These are phyloP conservation scores for Colletotrichum eleusines DNA, from an alignment of 2,329 filamentous ascomycete genomes.

Conservation along the genomic window DNA sequence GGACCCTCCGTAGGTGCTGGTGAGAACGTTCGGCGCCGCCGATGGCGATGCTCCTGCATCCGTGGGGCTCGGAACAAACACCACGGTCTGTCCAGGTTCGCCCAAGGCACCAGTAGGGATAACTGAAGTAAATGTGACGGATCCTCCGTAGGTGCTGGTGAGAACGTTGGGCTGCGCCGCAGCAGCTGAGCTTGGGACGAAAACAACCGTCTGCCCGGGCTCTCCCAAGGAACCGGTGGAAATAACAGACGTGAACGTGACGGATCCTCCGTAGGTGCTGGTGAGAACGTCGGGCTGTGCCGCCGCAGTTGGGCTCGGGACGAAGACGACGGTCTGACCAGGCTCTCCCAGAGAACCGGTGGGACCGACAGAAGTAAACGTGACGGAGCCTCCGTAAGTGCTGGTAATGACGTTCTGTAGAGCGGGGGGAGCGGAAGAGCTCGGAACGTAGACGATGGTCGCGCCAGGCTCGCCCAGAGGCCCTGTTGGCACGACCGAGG, in stretches of 20 bases:
- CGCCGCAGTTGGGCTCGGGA: not conserved
- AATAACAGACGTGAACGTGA: conserved; percentile 7
- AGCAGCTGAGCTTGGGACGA: not conserved
- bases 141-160: conserved; percentile 17
- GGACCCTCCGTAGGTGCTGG: conserved; percentile 28
- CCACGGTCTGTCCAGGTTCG: not conserved
- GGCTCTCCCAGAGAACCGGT: conserved; percentile 5
- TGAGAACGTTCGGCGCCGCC: conserved; percentile 1
- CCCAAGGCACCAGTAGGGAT: not conserved
- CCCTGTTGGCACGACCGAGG: conserved; percentile 1
- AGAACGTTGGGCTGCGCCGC: not conserved
- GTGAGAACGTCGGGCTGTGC: conserved; percentile 8
- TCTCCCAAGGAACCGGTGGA: not conserved
- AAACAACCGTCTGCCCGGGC: conserved; percentile 8
- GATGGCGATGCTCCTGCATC: not conserved
- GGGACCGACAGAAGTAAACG: conserved; percentile 4
- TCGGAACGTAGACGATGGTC: conserved; percentile 13
- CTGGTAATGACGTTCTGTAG: conserved; percentile 17
- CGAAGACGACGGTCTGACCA: conserved; percentile 8
- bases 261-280: conserved; percentile 23
- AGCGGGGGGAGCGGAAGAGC: not conserved
- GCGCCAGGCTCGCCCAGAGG: conserved; percentile 10
- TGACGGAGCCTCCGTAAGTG: conserved; percentile 29
- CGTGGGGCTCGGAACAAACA: conserved; percentile 4
- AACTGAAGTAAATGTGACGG: not conserved